Evolutionary conservation across 768 basidiomycete genomes (phyloP), one percentile per base, ranked within the genome.

Genomic region (Kockovaella imperatae): DNA sequence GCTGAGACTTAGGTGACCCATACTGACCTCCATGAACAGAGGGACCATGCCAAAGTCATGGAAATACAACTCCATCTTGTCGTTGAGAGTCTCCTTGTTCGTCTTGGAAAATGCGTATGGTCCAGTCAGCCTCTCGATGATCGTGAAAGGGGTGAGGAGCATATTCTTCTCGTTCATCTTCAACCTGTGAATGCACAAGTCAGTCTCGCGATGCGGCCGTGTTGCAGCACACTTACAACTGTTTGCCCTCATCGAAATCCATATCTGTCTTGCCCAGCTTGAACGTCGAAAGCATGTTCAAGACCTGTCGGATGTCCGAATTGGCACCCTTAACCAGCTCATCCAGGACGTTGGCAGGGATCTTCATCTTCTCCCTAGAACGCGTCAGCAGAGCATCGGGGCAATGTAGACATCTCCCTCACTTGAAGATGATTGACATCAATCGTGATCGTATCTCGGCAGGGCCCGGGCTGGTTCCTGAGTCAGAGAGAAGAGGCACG

Each of bases 211-310:
- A 14, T 8, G 3, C 26, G 3, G 17, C 15, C 23, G 20, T 40
- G 3, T 41, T 29, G 5, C 5, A 20, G 2, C 17, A 6, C 7
- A 77, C 86, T 46, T 61, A 96, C 91, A 97, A 74, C n/a, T 76
- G 71, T 69, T 96, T 95, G 47, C 89, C 80, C 60, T 95, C 82
- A 56, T 97, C 91, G 67, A 87, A 97, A 57, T 82, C 78, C 83
- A 99, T 87, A 2, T 79, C 76, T 47, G 77, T 70, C 32, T 69
- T 64, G 7, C 84, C 84, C n/a, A 96, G 72, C 61, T 83, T 89
- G 87, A 89, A 97, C 0, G 93, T 97, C 4, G 95, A 93, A 11
- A 99, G 75, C 89, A 99, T 96, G 69, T 96, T 97, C 51, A 99
- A 73, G 17, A 97, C 87, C 35, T 63, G 93, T 3, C 95, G 85